Percentiles rank a stretch among this genome's conserved stretches.
Conservation (phyloP, 768 basidiomycete species). For the Suillus americanus region DNA sequence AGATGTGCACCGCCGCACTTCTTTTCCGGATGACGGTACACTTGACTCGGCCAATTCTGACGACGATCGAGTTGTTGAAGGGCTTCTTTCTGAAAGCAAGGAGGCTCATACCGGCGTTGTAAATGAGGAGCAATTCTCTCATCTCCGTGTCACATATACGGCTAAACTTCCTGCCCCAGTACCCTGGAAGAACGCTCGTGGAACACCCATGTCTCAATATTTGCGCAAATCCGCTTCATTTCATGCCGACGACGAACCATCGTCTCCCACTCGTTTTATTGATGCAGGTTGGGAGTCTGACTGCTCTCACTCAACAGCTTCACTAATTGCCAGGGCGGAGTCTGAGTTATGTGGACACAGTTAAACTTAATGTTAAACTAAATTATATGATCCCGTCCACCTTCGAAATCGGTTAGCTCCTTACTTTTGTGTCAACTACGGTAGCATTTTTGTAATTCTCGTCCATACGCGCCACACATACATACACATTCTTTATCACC, state of each 20-base stretch:
- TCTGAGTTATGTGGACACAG: neutral
- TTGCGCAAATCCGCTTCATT: conserved; percentile 42
- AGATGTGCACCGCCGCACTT: conserved; percentile 26
- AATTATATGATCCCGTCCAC: neutral
- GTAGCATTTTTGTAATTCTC: conserved; percentile 8
- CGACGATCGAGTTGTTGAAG: conserved; percentile 34
- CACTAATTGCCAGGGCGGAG: neutral
- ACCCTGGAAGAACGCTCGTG: conserved; percentile 34
- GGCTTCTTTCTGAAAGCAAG: conserved; percentile 32
- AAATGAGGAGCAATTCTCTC: conserved; percentile 34
- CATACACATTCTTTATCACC: neutral
- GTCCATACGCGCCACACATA: neutral
- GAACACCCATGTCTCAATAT: conserved; percentile 37
- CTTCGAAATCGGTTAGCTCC: neutral
- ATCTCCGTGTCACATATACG: conserved; percentile 38
- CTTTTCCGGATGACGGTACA: conserved; percentile 31
- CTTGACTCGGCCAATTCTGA: conserved; percentile 36
- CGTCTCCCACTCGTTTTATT: conserved; percentile 49
- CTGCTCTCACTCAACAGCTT: conserved; percentile 43
- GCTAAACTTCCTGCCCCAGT: conserved; percentile 32
- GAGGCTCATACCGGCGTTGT: conserved; percentile 28
- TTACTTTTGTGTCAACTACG: conserved; percentile 3
- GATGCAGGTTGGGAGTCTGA: conserved; percentile 56
- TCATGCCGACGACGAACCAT: conserved; percentile 35
- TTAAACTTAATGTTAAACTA: conserved; percentile 5